Evolutionary conservation across 768 basidiomycete species (phyloP).

Genomic region (Macrolepiota dolichaula): DNA sequence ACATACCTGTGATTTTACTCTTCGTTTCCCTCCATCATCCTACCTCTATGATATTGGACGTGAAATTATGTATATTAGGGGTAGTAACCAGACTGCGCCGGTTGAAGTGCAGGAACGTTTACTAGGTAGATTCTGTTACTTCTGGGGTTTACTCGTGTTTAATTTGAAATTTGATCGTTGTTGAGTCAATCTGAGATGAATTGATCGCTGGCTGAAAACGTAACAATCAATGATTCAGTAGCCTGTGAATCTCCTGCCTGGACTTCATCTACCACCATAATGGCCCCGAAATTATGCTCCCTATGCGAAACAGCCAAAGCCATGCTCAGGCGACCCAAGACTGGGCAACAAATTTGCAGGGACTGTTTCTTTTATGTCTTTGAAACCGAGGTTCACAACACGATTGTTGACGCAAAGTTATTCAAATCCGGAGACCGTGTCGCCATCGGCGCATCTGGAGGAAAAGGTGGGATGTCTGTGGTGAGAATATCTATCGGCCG

Average conservation of each 20-base stretch:
- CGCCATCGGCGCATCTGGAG: constrained; percentile 97
- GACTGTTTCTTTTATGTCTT: constrained; percentile 97
- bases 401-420: constrained; percentile 77
- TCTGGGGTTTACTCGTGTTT: constrained; percentile 3
- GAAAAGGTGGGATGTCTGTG: constrained; percentile 67
- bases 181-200: constrained; percentile 2
- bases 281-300: constrained; percentile 81
- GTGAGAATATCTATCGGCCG: neutral
- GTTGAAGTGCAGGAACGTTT: neutral
- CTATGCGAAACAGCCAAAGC: constrained; percentile 75
- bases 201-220: neutral
- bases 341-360: constrained; percentile 95
- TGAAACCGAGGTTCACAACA: constrained; percentile 97
- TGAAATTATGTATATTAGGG: neutral
- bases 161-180: constrained; percentile 3
- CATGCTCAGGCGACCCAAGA: constrained; percentile 93
- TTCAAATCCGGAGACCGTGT: constrained; percentile 91
- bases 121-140: neutral
- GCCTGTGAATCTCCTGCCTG: neutral
- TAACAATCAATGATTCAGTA: neutral
- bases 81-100: neutral
- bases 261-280: constrained; percentile 23
- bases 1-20: neutral
- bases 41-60: neutral
- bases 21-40: neutral